Base-by-base conservation (phyloP, 148 eudicot genomes). In the Gaultheria prostrata region DNA sequence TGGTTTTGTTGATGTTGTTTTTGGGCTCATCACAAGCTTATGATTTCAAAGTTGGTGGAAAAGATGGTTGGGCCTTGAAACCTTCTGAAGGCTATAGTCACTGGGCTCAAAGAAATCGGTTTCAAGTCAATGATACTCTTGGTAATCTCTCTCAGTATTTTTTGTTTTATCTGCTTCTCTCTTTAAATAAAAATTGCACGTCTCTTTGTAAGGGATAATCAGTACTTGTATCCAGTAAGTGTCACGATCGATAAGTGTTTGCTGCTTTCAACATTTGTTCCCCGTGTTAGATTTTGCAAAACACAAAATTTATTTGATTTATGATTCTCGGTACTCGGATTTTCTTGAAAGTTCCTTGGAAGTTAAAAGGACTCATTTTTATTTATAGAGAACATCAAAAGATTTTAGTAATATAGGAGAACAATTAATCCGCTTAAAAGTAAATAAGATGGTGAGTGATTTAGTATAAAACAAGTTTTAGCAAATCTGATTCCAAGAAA, bases 41-140 rank as follows among this genome's bases (percentile, higher is more conserved):
- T 61, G 46, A 49, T 79, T 87, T 85, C 65, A 26, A 71, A 35
- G 86, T 83, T 6, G 89, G 89, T 72, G 89, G 87, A 32, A 83
- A 69, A 80, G 76, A 76, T 32, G 89, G 89, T 0, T 87, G 89
- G 89, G 84, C 61, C n/a, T 20, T 80, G n/a, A 71, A 85, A 12
- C 89, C 89, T 30, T 69, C 78, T 17, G 85, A 87, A 57, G 51
- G 59, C 24, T 87, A 87, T 15, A 85, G 79, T 28, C 84, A 85
- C 50, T 87, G 89, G 89, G 77, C 87, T 76, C 70, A 69, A 54
- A 80, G 85, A 72, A 77, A 79, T 26, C 89, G 87, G 12, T 87
- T 87, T 80, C 87, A 76, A 54, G 84, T 87, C 84, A 85, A 85
- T 80, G 89, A 87, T 59, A 46, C 89, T 43, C 85, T 87, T 28